A percentile compares a stretch with the other conserved stretches of the same genome.
Evolutionary conservation across 306 rosid genomes (phyloP).

Genomic region (Pterocarpus santalinus): DNA sequence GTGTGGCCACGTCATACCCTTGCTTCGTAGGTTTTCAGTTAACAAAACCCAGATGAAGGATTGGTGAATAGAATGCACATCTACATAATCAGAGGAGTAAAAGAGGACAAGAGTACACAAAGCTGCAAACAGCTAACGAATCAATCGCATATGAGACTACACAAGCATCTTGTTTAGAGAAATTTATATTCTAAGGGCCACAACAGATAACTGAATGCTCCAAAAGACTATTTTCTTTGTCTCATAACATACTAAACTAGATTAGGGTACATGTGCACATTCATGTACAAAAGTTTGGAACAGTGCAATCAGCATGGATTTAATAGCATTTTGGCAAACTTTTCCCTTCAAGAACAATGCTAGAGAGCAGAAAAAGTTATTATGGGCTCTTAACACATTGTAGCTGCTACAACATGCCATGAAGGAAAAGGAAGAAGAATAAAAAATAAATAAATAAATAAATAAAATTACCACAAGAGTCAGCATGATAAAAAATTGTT

Average conservation of each 20-base stretch:
- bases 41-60: constrained; percentile 22
- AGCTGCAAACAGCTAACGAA: constrained; percentile 21
- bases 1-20: no score
- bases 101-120: constrained; percentile 3
- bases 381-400: not conserved
- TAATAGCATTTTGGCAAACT: not conserved
- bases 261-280: not conserved
- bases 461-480: not conserved
- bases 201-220: constrained; percentile 17
- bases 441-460: no score
- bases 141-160: constrained; percentile 17
- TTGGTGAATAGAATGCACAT: not conserved
- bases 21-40: not conserved
- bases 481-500: not conserved
- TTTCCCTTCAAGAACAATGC: constrained; percentile 28
- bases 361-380: not conserved
- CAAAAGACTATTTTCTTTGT: not conserved
- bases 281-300: not conserved
- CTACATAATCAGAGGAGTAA: not conserved
- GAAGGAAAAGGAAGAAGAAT: not conserved
- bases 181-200: constrained; percentile 17
- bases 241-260: not conserved
- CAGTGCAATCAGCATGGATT: not conserved
- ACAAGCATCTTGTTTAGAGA: not conserved
- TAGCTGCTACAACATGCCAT: not conserved